Conservation (phyloP, 1,284 basidiomycete genomes). For the Ceratobasidium sp. region DNA sequence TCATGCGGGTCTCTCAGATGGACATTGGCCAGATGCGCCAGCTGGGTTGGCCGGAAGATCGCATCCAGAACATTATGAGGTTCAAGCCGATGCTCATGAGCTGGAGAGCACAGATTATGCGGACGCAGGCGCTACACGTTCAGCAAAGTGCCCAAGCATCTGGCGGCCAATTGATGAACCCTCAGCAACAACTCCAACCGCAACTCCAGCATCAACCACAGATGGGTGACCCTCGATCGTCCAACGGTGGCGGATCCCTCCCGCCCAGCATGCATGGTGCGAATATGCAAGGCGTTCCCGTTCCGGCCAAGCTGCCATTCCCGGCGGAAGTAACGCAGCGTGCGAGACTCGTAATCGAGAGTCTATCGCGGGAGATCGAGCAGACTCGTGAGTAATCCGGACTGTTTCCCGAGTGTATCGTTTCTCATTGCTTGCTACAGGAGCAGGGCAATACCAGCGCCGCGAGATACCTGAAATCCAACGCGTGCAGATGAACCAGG, state of each 20-base stretch:
- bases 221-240: too few relatives aligned
- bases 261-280: conserved; percentile 20
- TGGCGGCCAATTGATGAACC: not conserved
- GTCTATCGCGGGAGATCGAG: conserved; percentile 34
- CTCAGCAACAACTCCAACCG: not conserved
- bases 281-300: conserved; percentile 1
- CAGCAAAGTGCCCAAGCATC: conserved; percentile 4
- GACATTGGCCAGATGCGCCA: conserved; percentile 26
- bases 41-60: conserved; percentile 22
- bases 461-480: conserved; percentile 29
- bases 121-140: conserved; percentile 4
- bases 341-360: conserved; percentile 27
- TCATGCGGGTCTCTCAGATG: conserved; percentile 28
- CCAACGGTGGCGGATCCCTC: conserved; percentile 25
- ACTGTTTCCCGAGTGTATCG: not conserved
- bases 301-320: conserved; percentile 19
- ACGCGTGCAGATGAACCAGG: conserved; percentile 37
- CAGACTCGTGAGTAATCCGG: conserved; percentile 24
- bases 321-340: conserved; percentile 15
- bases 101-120: conserved; percentile 1
- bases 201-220: too few relatives aligned
- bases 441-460: conserved; percentile 15
- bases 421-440: not conserved
- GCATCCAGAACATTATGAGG: not conserved
- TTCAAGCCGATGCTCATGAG: conserved; percentile 16